Conservation (phyloP, 352 stramenopile species). For the Globisporangium perplexum region DNA sequence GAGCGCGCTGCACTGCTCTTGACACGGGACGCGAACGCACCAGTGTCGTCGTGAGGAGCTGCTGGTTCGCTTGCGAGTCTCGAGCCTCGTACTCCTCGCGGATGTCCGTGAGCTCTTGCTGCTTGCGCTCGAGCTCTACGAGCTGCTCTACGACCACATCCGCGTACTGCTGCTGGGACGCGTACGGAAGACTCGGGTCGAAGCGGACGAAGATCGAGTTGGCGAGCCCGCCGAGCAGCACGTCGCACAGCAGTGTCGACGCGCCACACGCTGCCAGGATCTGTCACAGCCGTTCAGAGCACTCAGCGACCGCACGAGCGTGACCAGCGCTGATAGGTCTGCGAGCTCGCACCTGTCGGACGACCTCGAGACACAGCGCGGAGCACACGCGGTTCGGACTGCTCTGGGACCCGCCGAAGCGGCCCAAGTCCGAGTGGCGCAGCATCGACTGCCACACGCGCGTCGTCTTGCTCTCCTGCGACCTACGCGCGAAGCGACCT, state of each 20-base stretch:
- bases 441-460: slow-evolving; percentile 54
- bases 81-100: slow-evolving; percentile 8
- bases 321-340: background rate
- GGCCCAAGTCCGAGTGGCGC: slow-evolving; percentile 49
- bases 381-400: slow-evolving; percentile 52
- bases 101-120: slow-evolving; percentile 16
- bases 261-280: slow-evolving; percentile 28
- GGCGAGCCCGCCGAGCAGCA: slow-evolving; percentile 46
- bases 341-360: slow-evolving; percentile 21
- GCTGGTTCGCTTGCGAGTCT: slow-evolving; percentile 21
- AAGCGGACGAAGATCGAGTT: slow-evolving; percentile 61
- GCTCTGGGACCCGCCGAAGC: slow-evolving; percentile 25
- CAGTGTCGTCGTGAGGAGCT: slow-evolving; percentile 20
- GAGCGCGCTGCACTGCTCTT: background rate
- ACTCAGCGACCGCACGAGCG: background rate
- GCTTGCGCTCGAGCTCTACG: slow-evolving; percentile 5
- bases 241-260: slow-evolving; percentile 28
- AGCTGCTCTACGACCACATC: slow-evolving; percentile 23
- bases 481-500: slow-evolving; percentile 9
- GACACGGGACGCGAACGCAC: background rate
- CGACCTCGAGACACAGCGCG: slow-evolving; percentile 45
- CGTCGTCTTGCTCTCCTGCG: slow-evolving; percentile 39
- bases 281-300: background rate
- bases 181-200: slow-evolving; percentile 26
- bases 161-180: slow-evolving; percentile 38